Evolutionary conservation across 2,329 filamentous ascomycete genomes (phyloP).

Genomic region (Fusarium verticillioides): DNA sequence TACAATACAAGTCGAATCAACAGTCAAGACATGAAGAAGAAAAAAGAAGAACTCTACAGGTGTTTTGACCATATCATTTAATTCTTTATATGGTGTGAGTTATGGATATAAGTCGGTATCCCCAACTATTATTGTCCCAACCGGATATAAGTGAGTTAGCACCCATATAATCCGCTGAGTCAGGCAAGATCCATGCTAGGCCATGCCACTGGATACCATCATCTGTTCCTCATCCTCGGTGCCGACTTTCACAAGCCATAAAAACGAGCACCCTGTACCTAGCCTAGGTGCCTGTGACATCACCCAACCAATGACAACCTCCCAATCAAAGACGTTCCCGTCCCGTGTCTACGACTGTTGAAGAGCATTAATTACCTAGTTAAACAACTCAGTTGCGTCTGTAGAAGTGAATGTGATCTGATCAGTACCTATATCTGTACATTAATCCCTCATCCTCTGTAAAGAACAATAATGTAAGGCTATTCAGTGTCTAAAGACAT

Average conservation of each 20-base stretch:
- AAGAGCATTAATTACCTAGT: neutral
- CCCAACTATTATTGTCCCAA: neutral
- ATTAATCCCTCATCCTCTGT: neutral
- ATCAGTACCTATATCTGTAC: conserved; percentile 17
- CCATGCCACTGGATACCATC: neutral
- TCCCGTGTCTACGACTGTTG: conserved; percentile 25
- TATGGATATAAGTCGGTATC: neutral
- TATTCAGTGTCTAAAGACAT: neutral
- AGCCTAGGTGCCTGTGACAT: conserved; percentile 28
- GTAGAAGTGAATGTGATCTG: neutral
- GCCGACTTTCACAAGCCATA: conserved; percentile 44
- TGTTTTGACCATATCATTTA: neutral
- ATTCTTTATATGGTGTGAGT: neutral
- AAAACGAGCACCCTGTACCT: conserved; percentile 14
- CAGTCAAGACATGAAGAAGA: neutral
- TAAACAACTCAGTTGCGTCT: neutral
- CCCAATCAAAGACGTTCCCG: conserved; percentile 31
- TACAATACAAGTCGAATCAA: neutral
- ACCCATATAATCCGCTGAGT: neutral
- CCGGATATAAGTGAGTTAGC: neutral
- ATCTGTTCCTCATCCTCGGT: conserved; percentile 16
- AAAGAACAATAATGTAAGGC: neutral
- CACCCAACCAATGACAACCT: conserved; percentile 33
- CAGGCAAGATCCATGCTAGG: neutral
- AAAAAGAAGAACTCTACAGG: neutral